phyloP scores from a whole-genome alignment of 1,139 yeast species.

The Pichia sp. region DNA sequence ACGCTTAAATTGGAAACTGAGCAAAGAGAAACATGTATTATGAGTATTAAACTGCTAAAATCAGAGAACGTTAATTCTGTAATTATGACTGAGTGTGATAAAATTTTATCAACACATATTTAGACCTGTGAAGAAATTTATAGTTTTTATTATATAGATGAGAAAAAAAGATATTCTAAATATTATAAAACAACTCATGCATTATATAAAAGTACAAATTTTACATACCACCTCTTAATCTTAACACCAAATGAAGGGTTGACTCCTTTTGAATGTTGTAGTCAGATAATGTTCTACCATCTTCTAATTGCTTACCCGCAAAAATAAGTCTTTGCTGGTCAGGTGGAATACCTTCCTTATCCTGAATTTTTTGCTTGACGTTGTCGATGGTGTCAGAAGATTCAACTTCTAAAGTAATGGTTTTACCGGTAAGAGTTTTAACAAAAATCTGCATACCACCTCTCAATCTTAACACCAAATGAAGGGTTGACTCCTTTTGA shows the following conservation, averaged over 20 bases:
- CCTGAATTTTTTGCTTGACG: too few relatives aligned
- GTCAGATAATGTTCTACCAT: conserved; percentile 75
- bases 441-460: conserved; percentile 50
- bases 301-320: conserved; percentile 82
- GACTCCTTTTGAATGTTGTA: conserved; percentile 77
- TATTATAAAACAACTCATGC: background rate
- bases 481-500: conserved; percentile 83
- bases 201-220: conserved; percentile 28
- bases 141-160: background rate
- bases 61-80: conserved; percentile 32
- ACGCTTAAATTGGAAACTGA: conserved; percentile 3
- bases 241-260: conserved; percentile 62
- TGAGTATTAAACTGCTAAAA: conserved; percentile 30
- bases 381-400: too few relatives aligned
- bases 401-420: conserved; percentile 73
- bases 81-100: conserved; percentile 33
- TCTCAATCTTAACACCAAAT: conserved; percentile 46
- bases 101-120: conserved; percentile 12
- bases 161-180: background rate
- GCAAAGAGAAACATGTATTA: conserved; percentile 9
- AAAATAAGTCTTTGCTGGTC: too few relatives aligned
- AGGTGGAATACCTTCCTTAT: too few relatives aligned
- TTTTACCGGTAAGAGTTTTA: conserved; percentile 64
- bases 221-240: conserved; percentile 71
- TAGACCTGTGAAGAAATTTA: background rate